Evolutionary conservation across 2,329 filamentous ascomycete species (phyloP).

Genomic region (Pseudonectria buxi): DNA sequence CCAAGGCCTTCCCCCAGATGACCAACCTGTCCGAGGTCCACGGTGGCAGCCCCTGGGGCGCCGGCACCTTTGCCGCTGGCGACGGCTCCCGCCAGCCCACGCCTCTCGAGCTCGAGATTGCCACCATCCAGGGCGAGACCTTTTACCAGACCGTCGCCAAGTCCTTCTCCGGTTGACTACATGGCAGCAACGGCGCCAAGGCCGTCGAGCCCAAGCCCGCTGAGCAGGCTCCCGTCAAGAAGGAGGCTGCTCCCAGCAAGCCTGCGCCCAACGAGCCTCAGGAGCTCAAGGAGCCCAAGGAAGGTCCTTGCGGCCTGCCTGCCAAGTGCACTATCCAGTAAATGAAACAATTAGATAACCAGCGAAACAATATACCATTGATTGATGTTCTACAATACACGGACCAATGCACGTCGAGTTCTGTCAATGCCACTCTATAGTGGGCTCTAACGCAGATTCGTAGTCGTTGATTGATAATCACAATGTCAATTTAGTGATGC

Average conservation of each 20-base stretch:
- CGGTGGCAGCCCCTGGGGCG: slow-evolving; percentile 87
- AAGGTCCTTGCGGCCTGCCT: slow-evolving; percentile 72
- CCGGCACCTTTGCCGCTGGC: slow-evolving; percentile 73
- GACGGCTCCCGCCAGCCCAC: slow-evolving; percentile 83
- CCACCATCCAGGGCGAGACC: slow-evolving; percentile 71
- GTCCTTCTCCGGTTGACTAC: slow-evolving; percentile 64
- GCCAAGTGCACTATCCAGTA: slow-evolving; percentile 65
- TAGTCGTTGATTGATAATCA: no score
- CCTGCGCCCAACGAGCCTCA: slow-evolving; percentile 15
- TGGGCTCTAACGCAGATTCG: no score
- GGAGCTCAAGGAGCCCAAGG: slow-evolving; percentile 41
- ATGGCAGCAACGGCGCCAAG: slow-evolving; percentile 44
- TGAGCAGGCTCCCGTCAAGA: slow-evolving; percentile 15
- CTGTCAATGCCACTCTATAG: no score
- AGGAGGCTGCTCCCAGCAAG: slow-evolving; percentile 14
- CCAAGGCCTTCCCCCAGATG: slow-evolving; percentile 65
- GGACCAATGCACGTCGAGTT: no score
- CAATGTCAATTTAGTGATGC: no score
- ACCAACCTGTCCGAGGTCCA: slow-evolving; percentile 70
- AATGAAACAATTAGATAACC: slow-evolving; percentile 9
- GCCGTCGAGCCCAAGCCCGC: slow-evolving; percentile 16
- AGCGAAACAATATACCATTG: slow-evolving; percentile 11
- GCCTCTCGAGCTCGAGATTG: slow-evolving; percentile 68
- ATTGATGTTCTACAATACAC: slow-evolving; percentile 1
- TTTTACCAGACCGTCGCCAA: slow-evolving; percentile 77